Conservation (phyloP, 371 early-diverging fungal species). For the Actinomucor elegans region DNA sequence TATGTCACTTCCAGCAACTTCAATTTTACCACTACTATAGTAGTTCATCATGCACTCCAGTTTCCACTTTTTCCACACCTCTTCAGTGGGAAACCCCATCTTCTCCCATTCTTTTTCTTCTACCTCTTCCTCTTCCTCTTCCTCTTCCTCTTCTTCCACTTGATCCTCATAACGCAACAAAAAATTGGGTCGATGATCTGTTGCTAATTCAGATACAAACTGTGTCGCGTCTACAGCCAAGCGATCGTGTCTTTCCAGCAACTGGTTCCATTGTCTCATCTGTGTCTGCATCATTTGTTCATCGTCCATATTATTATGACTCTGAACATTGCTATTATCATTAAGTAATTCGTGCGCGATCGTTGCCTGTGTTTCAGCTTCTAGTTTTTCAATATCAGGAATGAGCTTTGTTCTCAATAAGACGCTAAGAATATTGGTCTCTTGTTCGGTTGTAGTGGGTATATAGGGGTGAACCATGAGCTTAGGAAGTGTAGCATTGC, state of each 20-base stretch:
- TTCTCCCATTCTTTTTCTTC: slow-evolving; percentile 42
- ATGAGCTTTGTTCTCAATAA: slow-evolving; percentile 64
- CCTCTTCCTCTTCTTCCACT: slow-evolving; percentile 26
- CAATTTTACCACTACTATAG: slow-evolving; percentile 48
- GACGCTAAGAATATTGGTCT: slow-evolving; percentile 59
- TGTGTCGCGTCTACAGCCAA: slow-evolving; percentile 35
- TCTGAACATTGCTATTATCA: slow-evolving; percentile 1
- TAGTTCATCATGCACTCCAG: slow-evolving; percentile 48
- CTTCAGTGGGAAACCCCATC: slow-evolving; percentile 42
- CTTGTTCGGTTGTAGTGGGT: slow-evolving; percentile 57
- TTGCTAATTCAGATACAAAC: slow-evolving; percentile 30
- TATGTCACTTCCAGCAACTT: slow-evolving; percentile 44
- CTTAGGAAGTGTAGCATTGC: slow-evolving; percentile 48
- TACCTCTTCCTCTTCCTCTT: slow-evolving; percentile 19
- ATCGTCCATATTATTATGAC: slow-evolving; percentile 26
- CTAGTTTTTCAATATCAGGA: slow-evolving; percentile 63
- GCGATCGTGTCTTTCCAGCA: slow-evolving; percentile 41
- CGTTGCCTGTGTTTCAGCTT: slow-evolving; percentile 52
- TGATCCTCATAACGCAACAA: slow-evolving; percentile 32
- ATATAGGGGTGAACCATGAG: slow-evolving; percentile 62
- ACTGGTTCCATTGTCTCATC: slow-evolving; percentile 34
- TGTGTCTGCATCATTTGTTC: slow-evolving; percentile 33
- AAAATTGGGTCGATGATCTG: slow-evolving; percentile 36
- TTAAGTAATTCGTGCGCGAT: slow-evolving; percentile 38
- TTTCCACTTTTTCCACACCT: slow-evolving; percentile 47